Conservation (phyloP, 192 early-diverging fungal species). For the Backusella psychrophila region DNA sequence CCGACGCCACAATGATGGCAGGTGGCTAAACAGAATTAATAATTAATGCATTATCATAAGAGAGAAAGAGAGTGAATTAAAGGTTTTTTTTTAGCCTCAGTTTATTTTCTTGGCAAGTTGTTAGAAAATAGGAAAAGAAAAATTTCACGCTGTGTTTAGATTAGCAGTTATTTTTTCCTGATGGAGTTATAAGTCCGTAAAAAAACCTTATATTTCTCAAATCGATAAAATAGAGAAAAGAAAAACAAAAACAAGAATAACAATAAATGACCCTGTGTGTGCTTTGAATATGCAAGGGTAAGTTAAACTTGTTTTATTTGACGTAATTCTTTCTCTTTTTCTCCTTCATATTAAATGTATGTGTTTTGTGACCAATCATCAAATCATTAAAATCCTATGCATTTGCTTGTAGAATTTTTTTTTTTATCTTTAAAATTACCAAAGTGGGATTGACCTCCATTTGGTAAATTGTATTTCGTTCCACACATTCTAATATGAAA, state of each 20-base stretch:
- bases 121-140: neutral
- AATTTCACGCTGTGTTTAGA: neutral
- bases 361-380: neutral
- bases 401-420: neutral
- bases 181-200: neutral
- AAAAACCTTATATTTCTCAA: neutral
- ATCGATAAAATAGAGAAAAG: neutral
- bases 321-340: neutral
- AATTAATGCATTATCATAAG: neutral
- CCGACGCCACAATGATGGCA: neutral
- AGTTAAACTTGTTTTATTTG: neutral
- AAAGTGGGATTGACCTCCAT: conserved; percentile 7
- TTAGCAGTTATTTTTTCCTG: neutral
- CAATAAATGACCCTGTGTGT: neutral
- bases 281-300: conserved; percentile 3
- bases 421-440: conserved; percentile 1
- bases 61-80: neutral
- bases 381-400: neutral
- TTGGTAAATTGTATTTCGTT: conserved; percentile 9
- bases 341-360: neutral
- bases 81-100: neutral
- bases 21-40: neutral
- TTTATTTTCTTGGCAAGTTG: neutral
- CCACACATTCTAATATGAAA: conserved; percentile 4
- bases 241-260: neutral